Base-by-base conservation (phyloP, 257 asterid species). In the Linaria vulgaris region DNA sequence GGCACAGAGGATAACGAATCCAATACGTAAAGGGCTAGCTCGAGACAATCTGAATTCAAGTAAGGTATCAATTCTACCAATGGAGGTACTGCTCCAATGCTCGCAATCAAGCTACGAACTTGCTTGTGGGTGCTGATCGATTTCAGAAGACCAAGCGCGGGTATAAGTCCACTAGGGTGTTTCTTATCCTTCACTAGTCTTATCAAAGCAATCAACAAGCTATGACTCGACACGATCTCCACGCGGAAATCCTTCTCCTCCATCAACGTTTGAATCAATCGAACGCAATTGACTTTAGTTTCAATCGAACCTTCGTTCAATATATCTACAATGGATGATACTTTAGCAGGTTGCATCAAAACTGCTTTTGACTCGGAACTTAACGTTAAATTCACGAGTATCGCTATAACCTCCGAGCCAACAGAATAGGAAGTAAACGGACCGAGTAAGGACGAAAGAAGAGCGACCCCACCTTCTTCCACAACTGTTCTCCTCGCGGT, bases 301-400 rank as follows among this genome's bases (percentile, higher is more conserved):
- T 84, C 88, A 9, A 78, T 69, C 10, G 95, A 81, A 20, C 95
- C 91, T 66, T 86, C 91, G 25, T 81, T 83, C 61, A 86, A 63
- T 67, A 84, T 70, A 65, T 86, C 91, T 4, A 84, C 79, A 53
- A 86, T 43, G 5, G 82, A 71, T 0, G 95, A 86, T 45, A 86
- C 72, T 66, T 78, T 86, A 0, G 88, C 85, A 12, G 95, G 95
- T 43, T 86, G 88, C 87, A 80, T 83, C 78, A 86, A 69, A 72
- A 75, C 79, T 16, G 64, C 55, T 61, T 72, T 86, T 0, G 83
- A 76, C 14, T 79, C 87, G 0, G 83, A 73, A 51, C 74, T 75
- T 25, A 86, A 68, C 12, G 38, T 48, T 67, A 80, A 68, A 30
- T 82, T 81, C 31, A 76, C 95, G 5, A 86, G 74, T 72, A 83